Conservation (phyloP, 306 rosid genomes). For the Dryas octopetala region DNA sequence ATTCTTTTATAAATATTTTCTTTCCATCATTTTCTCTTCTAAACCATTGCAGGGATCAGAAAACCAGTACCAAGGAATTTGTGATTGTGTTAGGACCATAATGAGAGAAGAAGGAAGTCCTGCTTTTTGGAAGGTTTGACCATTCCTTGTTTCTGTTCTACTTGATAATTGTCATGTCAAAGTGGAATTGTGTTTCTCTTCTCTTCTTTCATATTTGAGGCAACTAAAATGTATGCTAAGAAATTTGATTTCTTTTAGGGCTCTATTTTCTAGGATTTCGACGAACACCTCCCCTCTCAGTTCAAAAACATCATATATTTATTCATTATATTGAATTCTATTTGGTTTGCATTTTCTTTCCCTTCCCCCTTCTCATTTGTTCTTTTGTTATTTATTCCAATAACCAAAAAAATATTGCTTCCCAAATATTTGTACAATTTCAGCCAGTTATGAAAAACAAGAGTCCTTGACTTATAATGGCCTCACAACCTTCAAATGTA, state of each 20-base stretch:
- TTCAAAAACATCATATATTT: neutral
- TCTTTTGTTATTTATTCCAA: no score
- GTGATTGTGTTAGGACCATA: conserved; percentile 65
- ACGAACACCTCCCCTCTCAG: neutral
- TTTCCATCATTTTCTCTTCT: neutral
- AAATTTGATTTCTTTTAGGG: neutral
- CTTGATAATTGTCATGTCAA: neutral
- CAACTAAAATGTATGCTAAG: neutral
- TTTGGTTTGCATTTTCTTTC: neutral
- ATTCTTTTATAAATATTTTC: neutral
- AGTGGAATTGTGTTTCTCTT: neutral
- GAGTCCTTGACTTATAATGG: no score
- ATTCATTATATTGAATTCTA: neutral
- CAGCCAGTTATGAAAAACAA: no score
- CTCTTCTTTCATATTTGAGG: neutral
- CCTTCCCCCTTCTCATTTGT: no score
- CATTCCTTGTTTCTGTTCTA: conserved; percentile 8
- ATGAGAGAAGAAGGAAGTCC: conserved; percentile 73
- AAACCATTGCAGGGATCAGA: conserved; percentile 54
- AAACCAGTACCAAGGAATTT: conserved; percentile 62
- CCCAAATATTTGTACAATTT: no score
- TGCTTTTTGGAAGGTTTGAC: conserved; percentile 64
- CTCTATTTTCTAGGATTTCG: neutral
- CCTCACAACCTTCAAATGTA: no score
- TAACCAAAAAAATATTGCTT: no score